Evolutionary conservation across 2,329 filamentous ascomycete species (phyloP).

Genomic region (Xylaria sp.): DNA sequence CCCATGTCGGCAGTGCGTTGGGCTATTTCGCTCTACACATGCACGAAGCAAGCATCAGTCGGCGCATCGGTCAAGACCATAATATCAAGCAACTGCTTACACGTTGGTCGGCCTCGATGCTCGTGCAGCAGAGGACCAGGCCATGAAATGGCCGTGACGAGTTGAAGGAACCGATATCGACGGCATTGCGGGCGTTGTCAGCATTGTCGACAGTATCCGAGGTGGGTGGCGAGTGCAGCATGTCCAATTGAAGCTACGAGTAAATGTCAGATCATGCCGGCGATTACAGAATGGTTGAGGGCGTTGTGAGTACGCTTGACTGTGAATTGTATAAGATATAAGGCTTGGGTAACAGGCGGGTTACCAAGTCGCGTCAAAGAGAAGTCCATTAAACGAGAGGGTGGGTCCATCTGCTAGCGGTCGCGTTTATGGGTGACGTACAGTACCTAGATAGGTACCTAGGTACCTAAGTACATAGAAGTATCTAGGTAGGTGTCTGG

Average conservation of each 20-base stretch:
- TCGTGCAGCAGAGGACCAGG: constrained; percentile 88
- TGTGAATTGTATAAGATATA: background rate
- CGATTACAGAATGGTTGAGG: background rate
- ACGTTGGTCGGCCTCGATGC: constrained; percentile 80
- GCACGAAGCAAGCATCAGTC: background rate
- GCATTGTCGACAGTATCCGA: constrained; percentile 30
- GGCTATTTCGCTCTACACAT: constrained; percentile 64
- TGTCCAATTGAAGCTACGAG: constrained; percentile 21
- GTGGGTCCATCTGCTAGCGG: background rate
- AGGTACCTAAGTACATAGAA: too few relatives aligned
- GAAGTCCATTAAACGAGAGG: constrained; percentile 5
- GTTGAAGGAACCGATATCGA: constrained; percentile 55
- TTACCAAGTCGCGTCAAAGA: constrained; percentile 9
- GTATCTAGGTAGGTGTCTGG: too few relatives aligned
- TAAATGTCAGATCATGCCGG: constrained; percentile 28
- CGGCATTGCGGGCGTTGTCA: constrained; percentile 13
- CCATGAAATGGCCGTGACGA: constrained; percentile 73
- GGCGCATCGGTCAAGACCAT: background rate
- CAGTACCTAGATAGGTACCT: background rate
- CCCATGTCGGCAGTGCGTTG: constrained; percentile 81
- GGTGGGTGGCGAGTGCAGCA: constrained; percentile 46
- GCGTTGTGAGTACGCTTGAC: background rate
- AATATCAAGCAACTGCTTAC: constrained; percentile 60
- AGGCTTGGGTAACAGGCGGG: background rate
- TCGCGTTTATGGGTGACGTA: constrained; percentile 7